phyloP scores from a whole-genome alignment of 2,329 filamentous ascomycete species.

The Juglanconis oblonga region DNA sequence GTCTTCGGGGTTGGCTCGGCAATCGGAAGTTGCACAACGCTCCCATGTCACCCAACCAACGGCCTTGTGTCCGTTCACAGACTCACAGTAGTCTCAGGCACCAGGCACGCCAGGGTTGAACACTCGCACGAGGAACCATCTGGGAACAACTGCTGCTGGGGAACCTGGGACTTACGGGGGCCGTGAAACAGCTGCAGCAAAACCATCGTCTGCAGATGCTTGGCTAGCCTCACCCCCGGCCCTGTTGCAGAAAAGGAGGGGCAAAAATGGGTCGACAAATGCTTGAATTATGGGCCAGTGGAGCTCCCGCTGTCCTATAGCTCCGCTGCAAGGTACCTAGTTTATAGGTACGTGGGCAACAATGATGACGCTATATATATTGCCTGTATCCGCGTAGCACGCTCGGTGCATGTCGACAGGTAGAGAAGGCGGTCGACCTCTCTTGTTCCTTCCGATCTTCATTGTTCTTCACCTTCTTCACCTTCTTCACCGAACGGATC shows the following conservation, averaged over 20 bases:
- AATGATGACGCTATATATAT: constrained; percentile 10
- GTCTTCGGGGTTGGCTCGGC: not conserved
- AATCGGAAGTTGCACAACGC: too few relatives aligned
- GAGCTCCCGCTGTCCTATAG: not conserved
- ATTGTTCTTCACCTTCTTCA: not conserved
- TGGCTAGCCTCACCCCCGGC: not conserved
- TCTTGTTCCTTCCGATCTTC: not conserved
- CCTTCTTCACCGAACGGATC: not conserved
- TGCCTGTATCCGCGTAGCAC: not conserved
- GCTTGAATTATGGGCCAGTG: not conserved
- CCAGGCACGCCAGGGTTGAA: too few relatives aligned
- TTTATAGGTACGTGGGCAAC: not conserved
- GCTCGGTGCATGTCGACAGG: too few relatives aligned
- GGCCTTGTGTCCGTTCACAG: too few relatives aligned
- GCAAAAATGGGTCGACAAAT: not conserved
- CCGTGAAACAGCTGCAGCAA: constrained; percentile 1
- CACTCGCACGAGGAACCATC: too few relatives aligned
- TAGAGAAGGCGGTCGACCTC: too few relatives aligned
- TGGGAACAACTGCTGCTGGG: too few relatives aligned
- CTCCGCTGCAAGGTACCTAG: constrained; percentile 5
- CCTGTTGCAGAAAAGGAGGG: not conserved
- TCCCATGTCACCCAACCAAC: too few relatives aligned
- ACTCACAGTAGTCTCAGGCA: too few relatives aligned
- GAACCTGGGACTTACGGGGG: not conserved
- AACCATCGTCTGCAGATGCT: too few relatives aligned